phyloP scores from a whole-genome alignment of 306 rosid species.

The Begonia peltatifolia region DNA sequence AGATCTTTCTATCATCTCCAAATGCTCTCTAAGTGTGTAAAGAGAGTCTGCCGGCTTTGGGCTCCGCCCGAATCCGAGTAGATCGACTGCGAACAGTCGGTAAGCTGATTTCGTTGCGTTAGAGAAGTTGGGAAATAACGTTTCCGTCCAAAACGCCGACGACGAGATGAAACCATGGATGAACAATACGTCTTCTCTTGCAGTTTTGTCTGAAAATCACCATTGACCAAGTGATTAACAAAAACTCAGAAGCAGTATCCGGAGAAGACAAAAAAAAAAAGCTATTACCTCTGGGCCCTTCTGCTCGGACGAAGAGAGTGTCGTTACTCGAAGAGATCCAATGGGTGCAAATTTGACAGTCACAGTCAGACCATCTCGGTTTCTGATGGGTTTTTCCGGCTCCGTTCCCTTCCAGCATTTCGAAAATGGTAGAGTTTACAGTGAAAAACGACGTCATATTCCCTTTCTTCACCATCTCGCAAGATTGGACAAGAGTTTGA shows the following conservation, averaged over 20 bases:
- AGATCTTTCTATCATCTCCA: conserved; percentile 68
- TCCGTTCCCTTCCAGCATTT: conserved; percentile 62
- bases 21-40: conserved; percentile 71
- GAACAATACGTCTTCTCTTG: conserved; percentile 53
- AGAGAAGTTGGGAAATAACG: conserved; percentile 73
- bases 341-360: conserved; percentile 48
- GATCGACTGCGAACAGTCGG: conserved; percentile 72
- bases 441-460: conserved; percentile 26
- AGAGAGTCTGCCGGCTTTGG: conserved; percentile 78
- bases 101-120: conserved; percentile 26
- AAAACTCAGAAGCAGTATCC: too few species aligned
- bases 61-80: conserved; percentile 86
- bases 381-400: conserved; percentile 10
- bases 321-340: conserved; percentile 46
- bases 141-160: conserved; percentile 82
- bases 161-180: conserved; percentile 94
- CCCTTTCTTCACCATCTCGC: too few species aligned
- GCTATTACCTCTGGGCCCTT: conserved; percentile 38
- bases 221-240: too few species aligned
- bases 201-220: too few species aligned
- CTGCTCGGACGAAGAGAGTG: conserved; percentile 48
- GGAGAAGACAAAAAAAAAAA: too few species aligned
- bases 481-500: neutral
- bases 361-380: conserved; percentile 90
- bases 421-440: conserved; percentile 48